These are phyloP conservation scores for Capsicum rhomboideum DNA, from an alignment of 257 asterid genomes.

Conservation along the genomic window DNA sequence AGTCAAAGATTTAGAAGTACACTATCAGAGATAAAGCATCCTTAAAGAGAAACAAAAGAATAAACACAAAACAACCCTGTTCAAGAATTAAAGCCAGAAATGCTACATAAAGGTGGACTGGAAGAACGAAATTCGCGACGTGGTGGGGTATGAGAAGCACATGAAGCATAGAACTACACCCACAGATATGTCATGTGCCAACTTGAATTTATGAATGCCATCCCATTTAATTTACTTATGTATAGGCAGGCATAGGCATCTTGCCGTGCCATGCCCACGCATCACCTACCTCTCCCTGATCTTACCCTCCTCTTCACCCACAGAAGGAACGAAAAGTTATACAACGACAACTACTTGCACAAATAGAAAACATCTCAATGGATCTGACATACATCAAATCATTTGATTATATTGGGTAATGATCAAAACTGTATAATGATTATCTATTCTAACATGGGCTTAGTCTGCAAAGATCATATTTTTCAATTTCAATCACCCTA, in stretches of 20 bases:
- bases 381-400: background rate
- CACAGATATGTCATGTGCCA: background rate
- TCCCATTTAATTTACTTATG: background rate
- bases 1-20: background rate
- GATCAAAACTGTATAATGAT: too few species aligned
- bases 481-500: background rate
- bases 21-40: background rate
- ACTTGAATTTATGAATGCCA: background rate
- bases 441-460: background rate
- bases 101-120: background rate
- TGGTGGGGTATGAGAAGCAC: background rate
- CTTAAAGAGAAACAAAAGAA: background rate
- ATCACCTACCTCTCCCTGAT: background rate
- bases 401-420: too few species aligned
- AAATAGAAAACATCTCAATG: background rate
- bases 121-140: background rate
- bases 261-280: background rate
- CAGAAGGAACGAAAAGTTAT: background rate
- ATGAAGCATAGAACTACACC: background rate
- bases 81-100: background rate
- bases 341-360: background rate
- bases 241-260: background rate
- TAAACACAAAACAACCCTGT: background rate
- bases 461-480: background rate
- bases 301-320: background rate